These are phyloP conservation scores for Colletotrichum sp. DNA, from an alignment of 2,329 filamentous ascomycete species.

Conservation along the genomic window DNA sequence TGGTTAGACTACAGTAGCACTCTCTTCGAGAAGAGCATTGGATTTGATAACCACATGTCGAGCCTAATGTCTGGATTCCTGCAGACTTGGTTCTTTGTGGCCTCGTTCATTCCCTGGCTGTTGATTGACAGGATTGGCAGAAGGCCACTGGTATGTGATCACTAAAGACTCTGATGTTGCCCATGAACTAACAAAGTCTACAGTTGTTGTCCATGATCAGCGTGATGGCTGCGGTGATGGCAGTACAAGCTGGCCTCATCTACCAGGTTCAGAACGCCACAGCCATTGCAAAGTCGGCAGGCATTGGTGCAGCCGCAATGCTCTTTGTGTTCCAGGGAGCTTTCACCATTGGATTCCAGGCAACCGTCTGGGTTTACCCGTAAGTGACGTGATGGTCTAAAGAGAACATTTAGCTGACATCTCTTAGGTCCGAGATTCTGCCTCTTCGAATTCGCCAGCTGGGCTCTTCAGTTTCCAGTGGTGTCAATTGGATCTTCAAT, in stretches of 20 bases:
- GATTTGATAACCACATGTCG: slow-evolving; percentile 46
- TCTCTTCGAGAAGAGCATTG: slow-evolving; percentile 50
- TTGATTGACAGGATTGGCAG: slow-evolving; percentile 52
- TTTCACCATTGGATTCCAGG: slow-evolving; percentile 43
- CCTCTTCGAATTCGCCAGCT: slow-evolving; percentile 33
- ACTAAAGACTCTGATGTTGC: rapidly evolving
- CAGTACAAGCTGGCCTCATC: slow-evolving; percentile 42
- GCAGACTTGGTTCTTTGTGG: slow-evolving; percentile 49
- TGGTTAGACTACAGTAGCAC: slow-evolving; percentile 47
- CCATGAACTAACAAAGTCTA: slow-evolving; percentile 10
- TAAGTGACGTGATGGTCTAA: neutral
- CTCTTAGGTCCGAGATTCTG: slow-evolving; percentile 33
- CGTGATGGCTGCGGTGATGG: slow-evolving; percentile 45
- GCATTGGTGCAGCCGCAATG: slow-evolving; percentile 44
- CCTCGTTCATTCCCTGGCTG: slow-evolving; percentile 49
- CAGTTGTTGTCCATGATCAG: slow-evolving; percentile 43
- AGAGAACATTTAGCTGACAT: neutral
- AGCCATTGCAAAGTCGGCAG: slow-evolving; percentile 32
- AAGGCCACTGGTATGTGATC: slow-evolving; percentile 23
- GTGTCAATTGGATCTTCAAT: slow-evolving; percentile 38
- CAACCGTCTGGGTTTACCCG: slow-evolving; percentile 39
- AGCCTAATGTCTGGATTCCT: slow-evolving; percentile 58
- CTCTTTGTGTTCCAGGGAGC: slow-evolving; percentile 45
- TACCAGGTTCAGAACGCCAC: slow-evolving; percentile 43
- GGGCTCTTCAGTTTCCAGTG: slow-evolving; percentile 36